Evolutionary conservation across 768 basidiomycete species (phyloP).

Genomic region (Calocybe cyanea): DNA sequence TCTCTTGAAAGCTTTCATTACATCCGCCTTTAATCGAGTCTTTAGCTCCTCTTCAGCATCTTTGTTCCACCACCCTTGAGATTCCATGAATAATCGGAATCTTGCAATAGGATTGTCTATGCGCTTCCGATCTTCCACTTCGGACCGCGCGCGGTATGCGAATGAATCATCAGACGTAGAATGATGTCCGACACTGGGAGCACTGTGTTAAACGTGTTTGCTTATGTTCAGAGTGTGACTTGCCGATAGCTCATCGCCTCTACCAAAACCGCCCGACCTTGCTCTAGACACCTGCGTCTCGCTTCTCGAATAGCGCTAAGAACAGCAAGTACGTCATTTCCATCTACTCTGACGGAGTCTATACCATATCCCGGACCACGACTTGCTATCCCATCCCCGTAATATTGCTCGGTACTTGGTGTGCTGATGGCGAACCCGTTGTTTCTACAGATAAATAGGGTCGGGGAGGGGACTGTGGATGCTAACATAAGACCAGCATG

Average conservation of each 20-base stretch:
- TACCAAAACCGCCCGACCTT: slow-evolving; percentile 77
- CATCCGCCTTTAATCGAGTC: slow-evolving; percentile 61
- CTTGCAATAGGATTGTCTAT: slow-evolving; percentile 87
- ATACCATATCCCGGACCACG: slow-evolving; percentile 92
- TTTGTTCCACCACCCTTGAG: slow-evolving; percentile 79
- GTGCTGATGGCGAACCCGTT: slow-evolving; percentile 97
- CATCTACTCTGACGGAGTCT: slow-evolving; percentile 89
- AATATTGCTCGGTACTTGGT: slow-evolving; percentile 82
- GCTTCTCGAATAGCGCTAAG: slow-evolving; percentile 70
- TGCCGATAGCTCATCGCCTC: slow-evolving; percentile 92
- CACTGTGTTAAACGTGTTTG: neutral
- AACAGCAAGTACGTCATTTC: slow-evolving; percentile 89
- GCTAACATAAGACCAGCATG: slow-evolving; percentile 86
- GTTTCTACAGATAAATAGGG: slow-evolving; percentile 71
- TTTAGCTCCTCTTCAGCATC: slow-evolving; percentile 72
- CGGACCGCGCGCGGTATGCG: slow-evolving; percentile 84
- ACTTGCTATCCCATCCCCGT: slow-evolving; percentile 90
- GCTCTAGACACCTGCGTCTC: slow-evolving; percentile 64
- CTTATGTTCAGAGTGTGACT: slow-evolving; percentile 13
- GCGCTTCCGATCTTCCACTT: slow-evolving; percentile 89
- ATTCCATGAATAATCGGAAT: slow-evolving; percentile 83
- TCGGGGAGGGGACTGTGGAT: slow-evolving; percentile 72
- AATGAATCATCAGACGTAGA: slow-evolving; percentile 95
- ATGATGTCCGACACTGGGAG: slow-evolving; percentile 80
- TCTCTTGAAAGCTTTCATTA: slow-evolving; percentile 73